Base-by-base conservation (phyloP, 768 basidiomycete species). In the Ramaria sp. region DNA sequence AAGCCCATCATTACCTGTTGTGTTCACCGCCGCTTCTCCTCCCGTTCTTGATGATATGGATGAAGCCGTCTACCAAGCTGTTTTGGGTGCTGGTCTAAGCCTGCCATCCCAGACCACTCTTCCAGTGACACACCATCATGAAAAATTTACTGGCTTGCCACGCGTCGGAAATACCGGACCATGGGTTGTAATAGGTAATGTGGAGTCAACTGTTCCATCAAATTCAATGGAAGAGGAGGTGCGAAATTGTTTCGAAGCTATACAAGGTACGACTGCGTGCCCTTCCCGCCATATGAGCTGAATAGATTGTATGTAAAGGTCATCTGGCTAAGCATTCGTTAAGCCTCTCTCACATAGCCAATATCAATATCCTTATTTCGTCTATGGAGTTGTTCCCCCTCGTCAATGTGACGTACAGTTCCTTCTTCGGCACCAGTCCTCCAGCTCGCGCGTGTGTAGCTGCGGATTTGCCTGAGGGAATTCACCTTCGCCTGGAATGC, bases 401-500 rank as follows among this genome's bases (percentile, higher is more conserved):
- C 2, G 79, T 92, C 38, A 99, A 99, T 71, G 70, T 73, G 1
- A 74, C 84, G 7, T 98, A 98, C 65, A 70, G 77, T 2, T 75
- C 78, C 16, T 91, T 81, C 66, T 98, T 98, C 66, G 93, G 93
- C 1, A 76, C 78, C 16, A 93, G 90, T 43, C 96, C 96, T 0
- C 96, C 96, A 6, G 82, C 92, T 0, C 82, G 96, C 6, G 94
- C 93, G n/a, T 97, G 94, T 65, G 87, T 98, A 3, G 84, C 85
- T 9, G 82, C 89, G 1, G 78, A 82, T 55, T 77, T 93, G 18
- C 81, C 83, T 3, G 28, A 64, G 1, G 74, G 74, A 3, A 65
- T 72, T 34, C 76, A 79, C 2, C 71, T 94, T 27, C 71, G 75
- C 52, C 65, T 99, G 22, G 94, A 97, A 57, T 88, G 85, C 58